phyloP scores from a whole-genome alignment of 805 yeast genomes.

The Schizosaccharomyces osmophilus region DNA sequence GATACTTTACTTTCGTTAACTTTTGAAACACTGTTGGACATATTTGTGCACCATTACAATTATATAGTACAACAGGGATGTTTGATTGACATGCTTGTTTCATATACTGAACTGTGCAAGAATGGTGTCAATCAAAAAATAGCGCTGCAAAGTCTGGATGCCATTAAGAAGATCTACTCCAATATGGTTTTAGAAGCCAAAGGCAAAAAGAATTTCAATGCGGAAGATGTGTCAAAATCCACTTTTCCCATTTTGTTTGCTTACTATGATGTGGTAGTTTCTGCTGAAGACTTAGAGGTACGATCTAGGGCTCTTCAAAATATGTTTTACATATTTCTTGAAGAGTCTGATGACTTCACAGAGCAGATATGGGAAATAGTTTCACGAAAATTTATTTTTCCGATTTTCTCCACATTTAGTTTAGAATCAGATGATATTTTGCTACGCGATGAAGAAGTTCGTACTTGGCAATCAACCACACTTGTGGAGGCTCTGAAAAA shows the following conservation, averaged over 20 bases:
- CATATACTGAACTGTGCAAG: conserved; percentile 61
- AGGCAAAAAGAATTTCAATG: conserved; percentile 3
- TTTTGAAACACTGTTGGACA: conserved; percentile 34
- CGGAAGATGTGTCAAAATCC: conserved; percentile 17
- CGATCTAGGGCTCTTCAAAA: conserved; percentile 67
- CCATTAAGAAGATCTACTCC: not conserved
- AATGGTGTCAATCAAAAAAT: conserved; percentile 60
- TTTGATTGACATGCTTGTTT: conserved; percentile 36
- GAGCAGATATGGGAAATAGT: conserved; percentile 59
- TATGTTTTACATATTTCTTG: conserved; percentile 57
- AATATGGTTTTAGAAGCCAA: not conserved
- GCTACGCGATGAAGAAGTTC: conserved; percentile 51
- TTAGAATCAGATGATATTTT: conserved; percentile 50
- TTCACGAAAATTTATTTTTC: conserved; percentile 59
- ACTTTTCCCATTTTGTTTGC: conserved; percentile 79
- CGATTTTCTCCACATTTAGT: conserved; percentile 62
- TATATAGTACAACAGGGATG: conserved; percentile 49
- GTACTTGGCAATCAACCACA: conserved; percentile 93
- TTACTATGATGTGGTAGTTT: conserved; percentile 73
- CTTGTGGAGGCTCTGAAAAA: conserved; percentile 83
- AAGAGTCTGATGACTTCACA: conserved; percentile 56
- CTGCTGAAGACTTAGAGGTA: conserved; percentile 81
- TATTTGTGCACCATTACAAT: conserved; percentile 35
- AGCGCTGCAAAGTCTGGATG: conserved; percentile 58
- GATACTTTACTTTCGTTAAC: conserved; percentile 41